These are phyloP conservation scores for Cenococcum geophilum DNA, from an alignment of 495 filamentous ascomycete species.

Conservation along the genomic window DNA sequence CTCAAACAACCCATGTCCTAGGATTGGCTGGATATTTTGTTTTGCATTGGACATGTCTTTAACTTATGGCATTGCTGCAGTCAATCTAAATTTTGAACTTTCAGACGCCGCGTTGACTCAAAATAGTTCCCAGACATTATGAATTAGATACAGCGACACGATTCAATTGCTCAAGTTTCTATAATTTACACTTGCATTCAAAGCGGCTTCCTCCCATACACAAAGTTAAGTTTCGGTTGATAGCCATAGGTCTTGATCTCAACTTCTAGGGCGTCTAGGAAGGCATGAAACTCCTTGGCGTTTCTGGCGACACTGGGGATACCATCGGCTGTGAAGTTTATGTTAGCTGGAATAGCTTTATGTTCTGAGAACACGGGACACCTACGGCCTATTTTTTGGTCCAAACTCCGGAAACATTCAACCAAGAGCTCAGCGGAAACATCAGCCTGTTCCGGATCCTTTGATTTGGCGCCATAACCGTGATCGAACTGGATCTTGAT, in stretches of 20 bases:
- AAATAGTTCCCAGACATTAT: not conserved
- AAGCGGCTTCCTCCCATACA: slow-evolving; percentile 12
- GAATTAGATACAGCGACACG: not conserved
- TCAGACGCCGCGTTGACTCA: not conserved
- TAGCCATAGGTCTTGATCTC: slow-evolving; percentile 16
- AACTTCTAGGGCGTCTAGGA: slow-evolving; percentile 15
- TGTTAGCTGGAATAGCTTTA: not conserved
- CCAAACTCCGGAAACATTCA: slow-evolving; percentile 22
- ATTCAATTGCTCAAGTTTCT: not conserved
- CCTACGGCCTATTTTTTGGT: slow-evolving; percentile 16
- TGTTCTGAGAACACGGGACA: slow-evolving; percentile 4
- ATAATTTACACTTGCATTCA: not conserved
- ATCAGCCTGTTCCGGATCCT: slow-evolving; percentile 9
- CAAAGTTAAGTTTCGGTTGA: slow-evolving; percentile 16
- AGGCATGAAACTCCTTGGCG: slow-evolving; percentile 10
- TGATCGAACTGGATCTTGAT: slow-evolving; percentile 24
- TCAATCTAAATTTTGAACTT: not conserved
- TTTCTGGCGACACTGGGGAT: slow-evolving; percentile 15
- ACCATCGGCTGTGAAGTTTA: slow-evolving; percentile 8
- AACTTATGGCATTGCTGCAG: not conserved
- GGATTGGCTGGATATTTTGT: not conserved
- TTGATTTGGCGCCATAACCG: slow-evolving; percentile 26
- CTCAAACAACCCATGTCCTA: not conserved
- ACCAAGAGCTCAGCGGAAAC: slow-evolving; percentile 20
- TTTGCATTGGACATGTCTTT: not conserved